Conservation (phyloP, 176 grass and related monocot species). For the Poa pratensis region DNA sequence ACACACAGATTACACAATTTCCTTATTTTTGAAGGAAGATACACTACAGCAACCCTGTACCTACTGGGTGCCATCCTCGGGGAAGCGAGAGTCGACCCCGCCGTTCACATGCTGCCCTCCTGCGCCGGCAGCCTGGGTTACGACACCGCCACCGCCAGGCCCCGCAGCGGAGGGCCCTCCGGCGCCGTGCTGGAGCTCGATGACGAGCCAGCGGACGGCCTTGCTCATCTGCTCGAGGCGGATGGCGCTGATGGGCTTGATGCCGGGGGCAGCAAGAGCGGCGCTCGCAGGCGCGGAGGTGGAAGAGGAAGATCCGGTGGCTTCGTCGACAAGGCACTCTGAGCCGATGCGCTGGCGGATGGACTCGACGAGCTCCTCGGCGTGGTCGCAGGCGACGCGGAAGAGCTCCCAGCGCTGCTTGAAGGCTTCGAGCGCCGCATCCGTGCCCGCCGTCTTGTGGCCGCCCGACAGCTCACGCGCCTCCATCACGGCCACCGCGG, state of each 20-base stretch:
- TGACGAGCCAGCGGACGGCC: constrained; percentile 34
- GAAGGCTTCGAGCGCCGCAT: constrained; percentile 22
- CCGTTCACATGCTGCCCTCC: constrained; percentile 50
- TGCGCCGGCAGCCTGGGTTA: constrained; percentile 22
- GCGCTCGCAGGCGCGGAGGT: not conserved
- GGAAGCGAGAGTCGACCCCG: constrained; percentile 65
- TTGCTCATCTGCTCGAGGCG: constrained; percentile 36
- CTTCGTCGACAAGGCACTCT: constrained; percentile 91
- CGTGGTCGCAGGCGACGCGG: constrained; percentile 34
- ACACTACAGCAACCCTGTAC: constrained; percentile 46
- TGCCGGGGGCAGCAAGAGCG: constrained; percentile 15
- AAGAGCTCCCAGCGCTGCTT: constrained; percentile 34
- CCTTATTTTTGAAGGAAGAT: constrained; percentile 1
- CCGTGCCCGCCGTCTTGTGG: constrained; percentile 59
- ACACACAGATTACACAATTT: not conserved
- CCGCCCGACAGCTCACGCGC: constrained; percentile 55
- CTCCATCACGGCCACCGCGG: constrained; percentile 56
- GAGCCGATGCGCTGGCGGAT: constrained; percentile 84
- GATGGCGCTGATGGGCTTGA: constrained; percentile 32
- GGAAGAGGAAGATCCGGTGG: constrained; percentile 53
- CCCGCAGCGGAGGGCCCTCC: constrained; percentile 25
- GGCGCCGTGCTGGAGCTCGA: constrained; percentile 26
- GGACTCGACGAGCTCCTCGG: constrained; percentile 35
- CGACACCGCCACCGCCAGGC: constrained; percentile 8
- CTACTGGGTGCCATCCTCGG: constrained; percentile 79